Evolutionary conservation across 306 rosid genomes (phyloP), one percentile per base, ranked within the genome.

Genomic region (Trifolium subterraneum): DNA sequence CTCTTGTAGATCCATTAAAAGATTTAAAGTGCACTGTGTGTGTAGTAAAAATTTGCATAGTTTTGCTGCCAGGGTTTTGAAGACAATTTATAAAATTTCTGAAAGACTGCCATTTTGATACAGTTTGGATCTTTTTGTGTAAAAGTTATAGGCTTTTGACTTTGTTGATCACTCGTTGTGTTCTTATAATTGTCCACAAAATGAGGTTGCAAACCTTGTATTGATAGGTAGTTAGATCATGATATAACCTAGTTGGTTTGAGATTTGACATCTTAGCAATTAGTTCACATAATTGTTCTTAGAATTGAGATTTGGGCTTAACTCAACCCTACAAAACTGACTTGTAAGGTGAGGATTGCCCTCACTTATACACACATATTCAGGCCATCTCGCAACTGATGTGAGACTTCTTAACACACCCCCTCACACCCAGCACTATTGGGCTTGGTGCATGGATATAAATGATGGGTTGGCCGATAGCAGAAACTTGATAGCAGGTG

Each of bases 111-210:
- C 31, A 35, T 72, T 51, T 50, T 23, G 39, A 7, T 71, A 16
- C 22, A 64, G 58, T 36, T 78, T 54, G 76, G 52, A 56, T 69
- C 66, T 12, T 9, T 52, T 68, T 58, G 38, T n/a, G 33, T 56
- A 75, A 47, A 64, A 65, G 47, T 54, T 67, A 59, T 59, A 65
- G 65, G 20, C 70, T 27, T 65, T 58, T 78, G 58, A 25, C 66
- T 82, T 82, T 64, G n/a, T 78, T 64, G 52, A n/a, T 55, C 74
- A 71, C 35, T 66, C 23, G 42, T 75, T 35, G 19, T 61, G 25
- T 47, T 79, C n/a, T 70, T 61, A 51, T 33, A 72, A n/a, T 48
- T 48, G 54, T 71, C 60, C 10, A 38, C 59, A 41, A 55, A 66
- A 52, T 71, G 71, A 76, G 70, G 47, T 44, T 68, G 54, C 62